phyloP scores from a whole-genome alignment of 768 basidiomycete genomes.

The Amanita inopinata region DNA sequence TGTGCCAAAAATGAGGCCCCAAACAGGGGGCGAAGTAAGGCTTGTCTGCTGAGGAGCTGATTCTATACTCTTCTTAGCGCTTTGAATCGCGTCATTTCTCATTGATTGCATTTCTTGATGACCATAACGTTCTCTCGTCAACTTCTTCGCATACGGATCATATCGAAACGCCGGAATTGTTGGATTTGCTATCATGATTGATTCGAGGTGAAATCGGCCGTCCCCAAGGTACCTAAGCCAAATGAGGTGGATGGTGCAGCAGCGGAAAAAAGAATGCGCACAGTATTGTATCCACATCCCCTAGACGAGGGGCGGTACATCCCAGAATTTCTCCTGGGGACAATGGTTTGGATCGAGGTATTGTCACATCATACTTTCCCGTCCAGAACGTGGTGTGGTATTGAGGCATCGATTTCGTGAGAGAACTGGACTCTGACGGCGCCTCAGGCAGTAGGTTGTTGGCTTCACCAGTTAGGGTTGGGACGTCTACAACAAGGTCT shows the following conservation, averaged over 20 bases:
- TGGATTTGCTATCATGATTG: slow-evolving; percentile 99
- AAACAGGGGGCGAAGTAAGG: slow-evolving; percentile 29
- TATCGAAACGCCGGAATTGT: slow-evolving; percentile 91
- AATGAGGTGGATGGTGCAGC: slow-evolving; percentile 6
- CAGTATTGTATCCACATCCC: slow-evolving; percentile 83
- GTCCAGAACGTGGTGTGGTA: slow-evolving; percentile 29
- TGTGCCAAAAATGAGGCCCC: slow-evolving; percentile 93
- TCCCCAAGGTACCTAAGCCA: slow-evolving; percentile 83
- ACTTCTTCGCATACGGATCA: slow-evolving; percentile 96
- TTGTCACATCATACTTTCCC: slow-evolving; percentile 62
- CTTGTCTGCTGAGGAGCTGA: background rate
- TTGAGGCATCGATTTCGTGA: background rate
- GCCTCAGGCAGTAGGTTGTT: background rate
- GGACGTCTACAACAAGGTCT: slow-evolving; percentile 43
- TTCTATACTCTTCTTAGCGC: slow-evolving; percentile 57
- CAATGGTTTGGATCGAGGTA: slow-evolving; percentile 85
- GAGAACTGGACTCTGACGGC: slow-evolving; percentile 1
- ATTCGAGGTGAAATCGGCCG: slow-evolving; percentile 95
- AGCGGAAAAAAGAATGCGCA: slow-evolving; percentile 27
- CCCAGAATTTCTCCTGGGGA: slow-evolving; percentile 96
- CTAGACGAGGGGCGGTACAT: slow-evolving; percentile 84
- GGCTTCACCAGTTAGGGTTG: slow-evolving; percentile 4
- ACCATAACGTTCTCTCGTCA: slow-evolving; percentile 87
- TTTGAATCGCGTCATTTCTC: slow-evolving; percentile 65
- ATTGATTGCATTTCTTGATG: slow-evolving; percentile 78